Percentiles rank a stretch among this genome's conserved stretches.
Evolutionary conservation across 1,139 yeast genomes (phyloP).

Genomic region (Sugiyamaella xylanicola): DNA sequence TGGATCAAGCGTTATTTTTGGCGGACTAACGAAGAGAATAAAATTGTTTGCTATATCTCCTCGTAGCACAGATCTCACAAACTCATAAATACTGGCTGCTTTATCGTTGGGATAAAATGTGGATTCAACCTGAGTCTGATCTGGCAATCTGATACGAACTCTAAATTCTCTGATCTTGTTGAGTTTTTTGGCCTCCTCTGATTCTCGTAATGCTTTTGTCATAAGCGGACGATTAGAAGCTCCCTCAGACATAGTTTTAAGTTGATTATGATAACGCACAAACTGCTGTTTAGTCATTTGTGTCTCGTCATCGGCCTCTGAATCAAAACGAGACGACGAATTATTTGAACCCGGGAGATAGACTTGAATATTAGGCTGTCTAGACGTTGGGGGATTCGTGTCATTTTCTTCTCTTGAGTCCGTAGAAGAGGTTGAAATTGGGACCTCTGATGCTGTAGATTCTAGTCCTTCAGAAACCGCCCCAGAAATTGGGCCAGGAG

Average conservation of each 20-base stretch:
- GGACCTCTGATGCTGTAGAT: no score
- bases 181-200: constrained; percentile 32
- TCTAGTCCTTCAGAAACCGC: no score
- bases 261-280: constrained; percentile 33
- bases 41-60: constrained; percentile 31
- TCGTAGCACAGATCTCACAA: constrained; percentile 34
- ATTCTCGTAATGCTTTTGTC: constrained; percentile 37
- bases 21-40: constrained; percentile 38
- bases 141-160: constrained; percentile 41
- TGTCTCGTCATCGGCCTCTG: constrained; percentile 17
- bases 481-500: no score
- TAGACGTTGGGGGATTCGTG: neutral
- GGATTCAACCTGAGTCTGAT: constrained; percentile 40
- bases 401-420: no score
- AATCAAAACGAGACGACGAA: neutral
- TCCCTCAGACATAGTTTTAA: constrained; percentile 31
- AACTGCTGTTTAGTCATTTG: constrained; percentile 33
- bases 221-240: constrained; percentile 37
- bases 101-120: constrained; percentile 37
- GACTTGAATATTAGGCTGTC: constrained; percentile 28
- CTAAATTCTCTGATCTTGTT: constrained; percentile 28
- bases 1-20: constrained; percentile 33
- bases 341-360: constrained; percentile 27
- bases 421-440: no score
- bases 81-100: constrained; percentile 34